Base-by-base conservation (phyloP, 257 asterid genomes). In the Anisodus acutangulus region DNA sequence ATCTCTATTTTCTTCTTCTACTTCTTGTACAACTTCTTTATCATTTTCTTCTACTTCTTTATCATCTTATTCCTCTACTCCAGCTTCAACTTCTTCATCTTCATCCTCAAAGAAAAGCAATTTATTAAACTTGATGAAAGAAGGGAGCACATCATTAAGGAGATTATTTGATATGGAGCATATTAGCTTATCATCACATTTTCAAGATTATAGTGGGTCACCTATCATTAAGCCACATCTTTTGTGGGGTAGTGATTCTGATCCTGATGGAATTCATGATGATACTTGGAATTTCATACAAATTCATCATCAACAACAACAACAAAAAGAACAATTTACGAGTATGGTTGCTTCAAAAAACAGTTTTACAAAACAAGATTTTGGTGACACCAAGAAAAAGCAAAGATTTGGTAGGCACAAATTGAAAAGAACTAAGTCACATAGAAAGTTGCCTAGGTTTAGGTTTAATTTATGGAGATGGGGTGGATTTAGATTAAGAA, bases 81-180 rank as follows among this genome's bases (percentile, higher is more conserved):
- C 87, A 35, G 78, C 90, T 19, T 88, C 92, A 31, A 81, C 85
- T 35, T 83, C 85, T 54, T 89, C 91, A 2, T 85, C 80, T 55
- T 62, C 89, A 71, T 86, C 90, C 3, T 35, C 92, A 0, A 82
- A 86, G 7, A 90, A 85, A 82, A 88, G 89, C 80, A 91, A 78
- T 79, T 84, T 94, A 19, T 57, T 94, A 55, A 92, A 89, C 60
- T 82, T 94, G 82, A 93, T 94, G 97, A 92, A 86, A 84, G 92
- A 79, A 68, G 97, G 97, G 6, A 93, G 89, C 87, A 89, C 98
- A 26, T 89, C 96, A 26, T 86, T 94, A 43, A 72, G 96, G 62
- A 84, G 98, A 85, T 83, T 93, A 58, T 91, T 94, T 68, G 94
- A 90, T 45, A 92, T 93, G 97, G 94, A 94, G 76, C 97, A 93